Conservation (phyloP, 2,329 filamentous ascomycete genomes). For the Ceratocystis diversiconidia region DNA sequence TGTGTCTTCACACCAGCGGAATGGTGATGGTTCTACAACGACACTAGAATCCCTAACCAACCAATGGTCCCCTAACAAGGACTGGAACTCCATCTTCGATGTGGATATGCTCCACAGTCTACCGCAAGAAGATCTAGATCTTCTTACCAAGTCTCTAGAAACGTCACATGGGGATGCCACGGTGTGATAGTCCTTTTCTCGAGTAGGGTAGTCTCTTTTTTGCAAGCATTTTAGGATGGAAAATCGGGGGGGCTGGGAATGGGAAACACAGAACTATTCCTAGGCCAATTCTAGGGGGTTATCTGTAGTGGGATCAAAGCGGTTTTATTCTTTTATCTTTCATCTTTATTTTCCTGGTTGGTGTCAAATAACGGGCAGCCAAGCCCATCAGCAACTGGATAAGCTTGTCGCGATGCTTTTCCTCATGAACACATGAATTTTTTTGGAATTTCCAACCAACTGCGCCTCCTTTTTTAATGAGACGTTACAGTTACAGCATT, state of each 20-base stretch:
- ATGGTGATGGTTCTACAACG: background rate
- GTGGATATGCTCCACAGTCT: conserved; percentile 7
- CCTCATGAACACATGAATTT: background rate
- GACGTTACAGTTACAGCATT: background rate
- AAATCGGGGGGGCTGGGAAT: background rate
- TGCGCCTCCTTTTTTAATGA: background rate
- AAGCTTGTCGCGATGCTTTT: background rate
- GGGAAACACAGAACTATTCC: conserved; percentile 2
- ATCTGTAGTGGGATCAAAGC: background rate
- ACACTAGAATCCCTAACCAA: conserved; percentile 2
- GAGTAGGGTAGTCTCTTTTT: background rate
- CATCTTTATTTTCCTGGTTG: background rate
- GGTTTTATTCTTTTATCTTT: background rate
- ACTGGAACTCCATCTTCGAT: conserved; percentile 12
- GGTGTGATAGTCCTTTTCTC: background rate
- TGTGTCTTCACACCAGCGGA: background rate
- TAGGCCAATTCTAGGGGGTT: background rate
- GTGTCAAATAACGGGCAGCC: background rate
- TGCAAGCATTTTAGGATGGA: background rate
- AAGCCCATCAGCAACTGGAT: background rate
- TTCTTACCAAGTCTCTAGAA: conserved; percentile 3
- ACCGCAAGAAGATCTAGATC: background rate
- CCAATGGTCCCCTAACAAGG: conserved; percentile 14
- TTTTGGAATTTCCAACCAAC: background rate
- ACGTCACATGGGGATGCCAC: background rate